These are phyloP conservation scores for Penicillium egyptiacum DNA, from an alignment of 495 filamentous ascomycete genomes.

Conservation along the genomic window DNA sequence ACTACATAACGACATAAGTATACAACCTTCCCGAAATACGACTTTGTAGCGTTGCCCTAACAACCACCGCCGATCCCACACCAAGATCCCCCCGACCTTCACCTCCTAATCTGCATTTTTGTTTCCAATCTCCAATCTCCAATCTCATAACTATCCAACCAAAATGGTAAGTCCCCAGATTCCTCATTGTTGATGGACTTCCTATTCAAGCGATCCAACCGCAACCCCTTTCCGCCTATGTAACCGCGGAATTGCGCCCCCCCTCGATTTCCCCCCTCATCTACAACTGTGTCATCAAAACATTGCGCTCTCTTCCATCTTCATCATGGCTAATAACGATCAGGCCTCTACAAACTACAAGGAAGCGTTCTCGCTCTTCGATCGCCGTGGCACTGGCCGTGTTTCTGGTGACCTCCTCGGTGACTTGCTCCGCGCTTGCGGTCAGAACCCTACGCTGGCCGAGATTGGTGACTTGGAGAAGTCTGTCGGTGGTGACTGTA, in stretches of 20 bases:
- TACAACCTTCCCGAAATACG: neutral
- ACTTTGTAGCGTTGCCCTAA: conserved; percentile 24
- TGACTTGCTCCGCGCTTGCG: conserved; percentile 92
- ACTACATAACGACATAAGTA: neutral
- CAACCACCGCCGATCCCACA: conserved; percentile 28
- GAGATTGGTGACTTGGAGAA: conserved; percentile 91
- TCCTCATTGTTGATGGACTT: conserved; percentile 3
- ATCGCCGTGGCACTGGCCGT: conserved; percentile 93
- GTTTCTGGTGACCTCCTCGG: conserved; percentile 84
- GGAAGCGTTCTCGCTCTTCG: conserved; percentile 98
- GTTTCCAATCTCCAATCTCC: conserved; percentile 5
- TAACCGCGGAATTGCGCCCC: conserved; percentile 2
- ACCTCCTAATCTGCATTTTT: conserved; percentile 14
- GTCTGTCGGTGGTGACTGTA: conserved; percentile 84
- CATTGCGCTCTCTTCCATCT: conserved; percentile 6
- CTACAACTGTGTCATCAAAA: conserved; percentile 12
- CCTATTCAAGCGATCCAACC: conserved; percentile 13
- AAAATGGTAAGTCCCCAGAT: conserved; percentile 18
- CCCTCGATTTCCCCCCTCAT: conserved; percentile 5
- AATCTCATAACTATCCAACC: conserved; percentile 9
- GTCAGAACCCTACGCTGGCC: conserved; percentile 92
- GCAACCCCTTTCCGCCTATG: conserved; percentile 4
- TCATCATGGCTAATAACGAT: conserved; percentile 38
- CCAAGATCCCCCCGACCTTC: conserved; percentile 9
- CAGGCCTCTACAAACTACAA: conserved; percentile 99